Base-by-base conservation (phyloP, 2,329 filamentous ascomycete species). In the Dothistroma septosporum region DNA sequence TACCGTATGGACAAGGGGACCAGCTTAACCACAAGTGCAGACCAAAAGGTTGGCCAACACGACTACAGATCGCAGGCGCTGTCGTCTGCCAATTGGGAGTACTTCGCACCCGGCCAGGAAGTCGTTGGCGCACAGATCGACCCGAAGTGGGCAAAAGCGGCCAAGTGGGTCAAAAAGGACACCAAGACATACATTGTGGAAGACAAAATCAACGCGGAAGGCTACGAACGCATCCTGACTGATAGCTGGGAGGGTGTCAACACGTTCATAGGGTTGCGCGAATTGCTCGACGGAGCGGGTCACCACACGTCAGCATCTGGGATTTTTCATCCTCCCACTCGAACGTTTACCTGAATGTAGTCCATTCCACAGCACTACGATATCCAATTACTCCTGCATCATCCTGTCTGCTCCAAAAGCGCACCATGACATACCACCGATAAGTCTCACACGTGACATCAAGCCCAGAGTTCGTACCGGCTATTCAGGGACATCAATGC, bases 1-100 rank as follows among this genome's bases (percentile, higher is more conserved):
- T 73, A 76, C 2, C 73, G 79, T 32, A 68, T 75, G 57, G 70
- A 72, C 2, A 73, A 78, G n/a, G 62, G 73, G 61, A 77, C 77
- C 4, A 77, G 78, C 8, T 62, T 73, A 41, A 68, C 64, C 12
- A 53, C 33, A 16, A 24, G 49, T 49, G 50, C 53, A 6, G 56
- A 57, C 12, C 35, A 58, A 10, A 58, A 56, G 19, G 24, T 61
- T 16, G 64, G 64, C 1, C 14, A 57, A 16, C 62, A 60, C 1
- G 44, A 50, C 14, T 66, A 66, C 44, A 19, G 32, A 8, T 53
- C 60, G 1, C 50, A 52, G 9, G 46, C 62, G 4, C 37, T 66
- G n/a, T n/a, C n/a, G n/a, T n/a, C n/a, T 37, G 44, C 57, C 6
- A 60, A 56, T 10, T 64, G 62, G 62, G 54, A 55, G 9, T 66